Evolutionary conservation across 2,329 filamentous ascomycete species (phyloP).

Genomic region (Dactylella cylindrospora): DNA sequence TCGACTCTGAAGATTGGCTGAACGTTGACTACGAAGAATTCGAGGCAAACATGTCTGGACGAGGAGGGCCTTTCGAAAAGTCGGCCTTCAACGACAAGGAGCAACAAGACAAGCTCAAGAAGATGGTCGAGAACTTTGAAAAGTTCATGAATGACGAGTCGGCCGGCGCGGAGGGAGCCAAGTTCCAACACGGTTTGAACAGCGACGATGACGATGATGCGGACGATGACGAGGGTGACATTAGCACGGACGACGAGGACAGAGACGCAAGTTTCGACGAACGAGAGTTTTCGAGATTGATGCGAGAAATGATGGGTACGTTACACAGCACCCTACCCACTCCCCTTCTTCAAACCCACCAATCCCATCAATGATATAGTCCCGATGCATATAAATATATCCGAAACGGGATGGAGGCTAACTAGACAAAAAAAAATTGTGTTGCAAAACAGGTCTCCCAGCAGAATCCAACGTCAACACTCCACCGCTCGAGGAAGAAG

Average conservation of each 20-base stretch:
- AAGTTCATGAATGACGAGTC: conserved; percentile 76
- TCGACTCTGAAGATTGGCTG: conserved; percentile 88
- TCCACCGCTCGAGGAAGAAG: conserved; percentile 43
- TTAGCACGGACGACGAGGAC: conserved; percentile 59
- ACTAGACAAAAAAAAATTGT: too few species aligned
- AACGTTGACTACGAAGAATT: conserved; percentile 90
- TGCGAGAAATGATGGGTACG: conserved; percentile 87
- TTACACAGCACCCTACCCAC: too few species aligned
- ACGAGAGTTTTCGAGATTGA: conserved; percentile 78
- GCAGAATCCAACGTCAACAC: conserved; percentile 37
- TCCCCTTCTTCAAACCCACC: too few species aligned
- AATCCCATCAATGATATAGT: too few species aligned
- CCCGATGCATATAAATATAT: too few species aligned
- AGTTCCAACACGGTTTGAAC: conserved; percentile 68
- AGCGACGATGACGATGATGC: conserved; percentile 61
- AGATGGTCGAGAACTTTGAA: conserved; percentile 93
- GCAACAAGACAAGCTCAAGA: conserved; percentile 74
- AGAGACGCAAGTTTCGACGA: conserved; percentile 73
- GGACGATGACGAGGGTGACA: conserved; percentile 57
- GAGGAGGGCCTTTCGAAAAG: conserved; percentile 49
- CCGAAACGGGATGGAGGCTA: too few species aligned
- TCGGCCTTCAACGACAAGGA: conserved; percentile 65
- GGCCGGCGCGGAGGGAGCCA: conserved; percentile 76
- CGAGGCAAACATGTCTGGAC: conserved; percentile 71
- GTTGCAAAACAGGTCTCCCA: conserved; percentile 20